Evolutionary conservation across 495 filamentous ascomycete genomes (phyloP).

Genomic region (Tuber calosporum): DNA sequence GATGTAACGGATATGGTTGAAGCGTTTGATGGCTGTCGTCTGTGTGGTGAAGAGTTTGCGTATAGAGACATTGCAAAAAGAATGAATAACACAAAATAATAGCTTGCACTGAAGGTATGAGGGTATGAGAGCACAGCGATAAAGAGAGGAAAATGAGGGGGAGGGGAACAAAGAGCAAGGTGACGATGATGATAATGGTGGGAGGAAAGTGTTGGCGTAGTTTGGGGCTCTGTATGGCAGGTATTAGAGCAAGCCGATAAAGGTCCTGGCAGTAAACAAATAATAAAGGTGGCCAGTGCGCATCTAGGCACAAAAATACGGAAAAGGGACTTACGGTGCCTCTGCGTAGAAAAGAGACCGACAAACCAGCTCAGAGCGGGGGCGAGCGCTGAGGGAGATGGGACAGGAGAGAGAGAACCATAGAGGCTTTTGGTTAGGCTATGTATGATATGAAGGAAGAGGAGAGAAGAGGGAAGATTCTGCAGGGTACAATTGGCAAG

Average conservation of each 20-base stretch:
- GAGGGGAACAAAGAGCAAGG: background rate
- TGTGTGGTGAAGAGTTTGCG: constrained; percentile 35
- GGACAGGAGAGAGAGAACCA: background rate
- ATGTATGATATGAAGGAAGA: background rate
- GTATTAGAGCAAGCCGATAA: background rate
- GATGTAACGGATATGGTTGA: constrained; percentile 37
- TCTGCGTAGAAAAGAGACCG: background rate
- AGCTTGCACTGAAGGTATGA: background rate
- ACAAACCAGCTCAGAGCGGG: background rate
- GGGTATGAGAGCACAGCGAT: constrained; percentile 12
- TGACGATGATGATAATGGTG: constrained; percentile 11
- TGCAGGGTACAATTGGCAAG: background rate
- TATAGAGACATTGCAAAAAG: constrained; percentile 37
- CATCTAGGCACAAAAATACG: background rate
- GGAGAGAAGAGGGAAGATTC: background rate
- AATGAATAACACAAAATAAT: constrained; percentile 3
- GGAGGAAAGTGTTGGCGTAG: background rate
- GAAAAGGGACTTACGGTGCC: background rate
- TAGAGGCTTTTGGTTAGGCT: background rate
- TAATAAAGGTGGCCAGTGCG: background rate
- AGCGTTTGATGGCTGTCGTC: constrained; percentile 41
- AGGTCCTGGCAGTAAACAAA: background rate
- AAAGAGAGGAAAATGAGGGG: constrained; percentile 5
- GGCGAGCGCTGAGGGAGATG: background rate
- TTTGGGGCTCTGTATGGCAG: background rate